Percentiles rank a stretch among this genome's conserved stretches.
These are phyloP conservation scores for Trichophyton rubrum DNA, from an alignment of 2,329 filamentous ascomycete genomes.

Conservation along the genomic window DNA sequence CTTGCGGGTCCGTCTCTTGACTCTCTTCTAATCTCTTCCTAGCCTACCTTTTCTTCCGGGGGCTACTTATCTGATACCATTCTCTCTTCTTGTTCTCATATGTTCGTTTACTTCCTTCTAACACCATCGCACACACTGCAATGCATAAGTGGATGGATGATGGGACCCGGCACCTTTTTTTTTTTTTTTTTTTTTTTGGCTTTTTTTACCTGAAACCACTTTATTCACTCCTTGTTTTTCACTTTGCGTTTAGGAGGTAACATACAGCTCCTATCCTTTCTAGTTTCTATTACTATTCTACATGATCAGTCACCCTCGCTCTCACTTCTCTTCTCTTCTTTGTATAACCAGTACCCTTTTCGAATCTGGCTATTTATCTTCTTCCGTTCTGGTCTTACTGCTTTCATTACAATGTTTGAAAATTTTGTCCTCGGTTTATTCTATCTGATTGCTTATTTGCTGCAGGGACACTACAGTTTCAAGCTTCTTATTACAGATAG, in stretches of 20 bases:
- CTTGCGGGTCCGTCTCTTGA: too few relatives aligned
- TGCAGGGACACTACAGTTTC: background rate
- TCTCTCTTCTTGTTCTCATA: background rate
- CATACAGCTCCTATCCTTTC: too few relatives aligned
- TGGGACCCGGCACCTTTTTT: background rate
- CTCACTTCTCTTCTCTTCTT: slow-evolving; percentile 1
- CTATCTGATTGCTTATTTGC: background rate
- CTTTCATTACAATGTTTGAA: background rate
- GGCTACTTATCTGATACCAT: background rate
- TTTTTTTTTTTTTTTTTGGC: background rate
- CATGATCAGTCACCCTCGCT: background rate
- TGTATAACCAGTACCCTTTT: background rate
- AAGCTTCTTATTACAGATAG: background rate
- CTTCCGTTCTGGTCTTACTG: background rate
- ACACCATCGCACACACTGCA: background rate
- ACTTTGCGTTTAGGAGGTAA: too few relatives aligned
- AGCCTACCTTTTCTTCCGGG: too few relatives aligned
- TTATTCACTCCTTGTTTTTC: too few relatives aligned
- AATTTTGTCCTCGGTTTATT: background rate
- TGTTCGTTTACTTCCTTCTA: background rate
- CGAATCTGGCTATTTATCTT: background rate
- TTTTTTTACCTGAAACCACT: background rate
- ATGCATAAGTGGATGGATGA: background rate
- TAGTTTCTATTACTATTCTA: too few relatives aligned
- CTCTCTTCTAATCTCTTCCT: too few relatives aligned